Evolutionary conservation across 306 rosid species (phyloP).

Genomic region (Lotus japonicus): DNA sequence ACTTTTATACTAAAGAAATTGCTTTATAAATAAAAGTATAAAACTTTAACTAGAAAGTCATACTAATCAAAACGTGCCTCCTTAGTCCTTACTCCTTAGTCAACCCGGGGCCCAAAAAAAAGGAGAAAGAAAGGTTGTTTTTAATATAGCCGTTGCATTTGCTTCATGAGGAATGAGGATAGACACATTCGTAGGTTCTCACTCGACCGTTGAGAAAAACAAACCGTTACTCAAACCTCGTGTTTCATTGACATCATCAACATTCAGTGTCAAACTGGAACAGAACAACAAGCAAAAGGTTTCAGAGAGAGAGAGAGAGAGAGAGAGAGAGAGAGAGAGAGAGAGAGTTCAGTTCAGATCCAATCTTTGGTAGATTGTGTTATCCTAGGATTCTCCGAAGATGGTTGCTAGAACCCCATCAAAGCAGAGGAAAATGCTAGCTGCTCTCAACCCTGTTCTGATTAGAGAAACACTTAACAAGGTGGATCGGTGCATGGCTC

Average conservation of each 20-base stretch:
- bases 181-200: too few species aligned
- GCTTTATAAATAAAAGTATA: too few species aligned
- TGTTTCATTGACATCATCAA: slow-evolving; percentile 42
- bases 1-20: too few species aligned
- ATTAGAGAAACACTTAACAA: slow-evolving; percentile 79
- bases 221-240: slow-evolving; percentile 32
- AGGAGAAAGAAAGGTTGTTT: background rate
- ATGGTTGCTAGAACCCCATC: slow-evolving; percentile 98
- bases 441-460: slow-evolving; percentile 65
- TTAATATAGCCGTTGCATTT: slow-evolving; percentile 62
- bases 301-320: too few species aligned
- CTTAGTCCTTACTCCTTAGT: background rate
- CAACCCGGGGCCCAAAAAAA: background rate
- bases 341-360: slow-evolving; percentile 16
- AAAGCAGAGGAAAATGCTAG: slow-evolving; percentile 55
- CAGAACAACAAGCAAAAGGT: background rate
- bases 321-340: slow-evolving; percentile 16
- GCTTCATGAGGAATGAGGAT: background rate
- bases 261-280: too few species aligned
- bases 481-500: slow-evolving; percentile 87
- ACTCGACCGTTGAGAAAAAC: slow-evolving; percentile 78
- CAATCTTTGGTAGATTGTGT: too few species aligned
- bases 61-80: background rate
- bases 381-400: slow-evolving; percentile 17
- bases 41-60: too few species aligned